phyloP scores from a whole-genome alignment of 768 basidiomycete genomes.

The Suillus plorans region DNA sequence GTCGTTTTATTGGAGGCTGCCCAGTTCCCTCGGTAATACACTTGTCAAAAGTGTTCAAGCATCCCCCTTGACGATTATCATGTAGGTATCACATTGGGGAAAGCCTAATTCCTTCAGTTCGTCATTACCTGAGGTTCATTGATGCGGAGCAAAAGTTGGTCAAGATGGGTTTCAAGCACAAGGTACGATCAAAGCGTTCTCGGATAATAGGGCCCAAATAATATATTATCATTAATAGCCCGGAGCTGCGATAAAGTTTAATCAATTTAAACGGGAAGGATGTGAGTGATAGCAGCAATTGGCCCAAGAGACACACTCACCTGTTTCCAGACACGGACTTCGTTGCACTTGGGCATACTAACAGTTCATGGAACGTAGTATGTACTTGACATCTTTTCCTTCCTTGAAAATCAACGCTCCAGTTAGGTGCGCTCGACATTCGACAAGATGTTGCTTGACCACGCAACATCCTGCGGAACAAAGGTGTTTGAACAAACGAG shows the following conservation, averaged over 20 bases:
- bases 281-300: slow-evolving; percentile 38
- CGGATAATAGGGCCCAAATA: neutral
- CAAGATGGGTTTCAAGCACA: slow-evolving; percentile 43
- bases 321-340: slow-evolving; percentile 55
- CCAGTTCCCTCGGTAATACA: slow-evolving; percentile 50
- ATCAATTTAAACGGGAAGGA: slow-evolving; percentile 52
- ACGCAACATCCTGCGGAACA: slow-evolving; percentile 48
- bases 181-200: slow-evolving; percentile 40
- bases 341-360: slow-evolving; percentile 45
- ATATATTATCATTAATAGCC: slow-evolving; percentile 36
- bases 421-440: slow-evolving; percentile 54
- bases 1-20: slow-evolving; percentile 57
- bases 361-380: slow-evolving; percentile 64
- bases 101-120: slow-evolving; percentile 49
- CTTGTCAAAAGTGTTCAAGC: neutral
- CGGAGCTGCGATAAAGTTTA: slow-evolving; percentile 61
- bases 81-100: slow-evolving; percentile 48
- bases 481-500: slow-evolving; percentile 47
- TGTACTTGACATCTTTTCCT: slow-evolving; percentile 19
- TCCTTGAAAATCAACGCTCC: neutral
- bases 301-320: neutral
- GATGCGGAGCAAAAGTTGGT: slow-evolving; percentile 45
- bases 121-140: slow-evolving; percentile 53
- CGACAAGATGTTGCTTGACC: slow-evolving; percentile 56
- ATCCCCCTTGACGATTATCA: neutral